Conservation (phyloP, 306 rosid species). For the Luffa aegyptiaca region DNA sequence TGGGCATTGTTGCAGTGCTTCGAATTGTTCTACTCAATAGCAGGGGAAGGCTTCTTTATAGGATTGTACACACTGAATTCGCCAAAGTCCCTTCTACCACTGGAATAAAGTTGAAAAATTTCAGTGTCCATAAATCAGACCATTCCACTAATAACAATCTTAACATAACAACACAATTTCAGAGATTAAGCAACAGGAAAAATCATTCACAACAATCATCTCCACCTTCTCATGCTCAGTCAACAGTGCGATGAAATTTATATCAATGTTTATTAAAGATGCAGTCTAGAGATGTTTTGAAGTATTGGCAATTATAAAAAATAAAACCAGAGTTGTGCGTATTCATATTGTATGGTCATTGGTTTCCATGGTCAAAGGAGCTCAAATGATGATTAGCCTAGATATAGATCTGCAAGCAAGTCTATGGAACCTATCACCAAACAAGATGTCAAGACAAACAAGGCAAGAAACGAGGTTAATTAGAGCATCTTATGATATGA, state of each 20-base stretch:
- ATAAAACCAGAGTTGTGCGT: not conserved
- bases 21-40: not conserved
- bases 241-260: not conserved
- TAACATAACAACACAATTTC: not conserved
- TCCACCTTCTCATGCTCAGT: not conserved
- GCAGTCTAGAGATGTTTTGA: not conserved
- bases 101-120: constrained; percentile 27
- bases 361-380: not conserved
- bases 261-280: not conserved
- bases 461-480: not conserved
- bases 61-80: constrained; percentile 76
- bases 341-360: not conserved
- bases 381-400: not conserved
- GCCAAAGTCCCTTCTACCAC: constrained; percentile 87
- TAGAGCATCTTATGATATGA: not conserved
- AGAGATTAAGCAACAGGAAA: not conserved
- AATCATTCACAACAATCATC: not conserved
- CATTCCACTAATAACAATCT: not conserved
- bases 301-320: not conserved
- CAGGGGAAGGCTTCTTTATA: constrained; percentile 19
- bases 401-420: not conserved
- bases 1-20: not conserved
- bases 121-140: not conserved
- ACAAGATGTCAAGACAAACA: not conserved
- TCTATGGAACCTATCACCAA: not conserved